Evolutionary conservation across 1,284 basidiomycete species (phyloP).

Genomic region (Leccinum variabile): DNA sequence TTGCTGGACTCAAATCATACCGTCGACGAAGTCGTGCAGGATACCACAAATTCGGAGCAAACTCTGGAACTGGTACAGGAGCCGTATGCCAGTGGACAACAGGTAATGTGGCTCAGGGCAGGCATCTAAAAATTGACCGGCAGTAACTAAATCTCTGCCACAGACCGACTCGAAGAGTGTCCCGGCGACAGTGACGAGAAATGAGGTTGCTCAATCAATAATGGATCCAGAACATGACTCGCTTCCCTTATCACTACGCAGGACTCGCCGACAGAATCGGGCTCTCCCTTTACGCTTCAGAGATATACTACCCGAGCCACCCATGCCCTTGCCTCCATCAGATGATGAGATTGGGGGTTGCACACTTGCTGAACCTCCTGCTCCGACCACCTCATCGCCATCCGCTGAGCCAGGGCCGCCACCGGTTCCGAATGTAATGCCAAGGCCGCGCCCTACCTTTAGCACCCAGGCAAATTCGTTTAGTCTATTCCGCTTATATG

Average conservation of each 20-base stretch:
- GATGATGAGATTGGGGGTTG: not conserved
- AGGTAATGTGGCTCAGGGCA: not conserved
- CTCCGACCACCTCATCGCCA: not conserved
- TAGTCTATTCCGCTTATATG: not conserved
- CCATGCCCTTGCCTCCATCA: not conserved
- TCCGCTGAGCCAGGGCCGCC: not conserved
- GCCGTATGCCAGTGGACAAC: not conserved
- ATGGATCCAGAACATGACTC: not conserved
- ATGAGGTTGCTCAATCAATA: not conserved
- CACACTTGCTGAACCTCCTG: not conserved
- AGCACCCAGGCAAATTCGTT: not conserved
- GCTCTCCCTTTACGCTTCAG: not conserved
- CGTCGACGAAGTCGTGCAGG: not conserved
- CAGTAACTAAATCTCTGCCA: not conserved
- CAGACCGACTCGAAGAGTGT: not conserved
- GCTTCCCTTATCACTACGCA: not conserved
- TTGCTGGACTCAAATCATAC: not conserved
- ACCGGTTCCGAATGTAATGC: not conserved
- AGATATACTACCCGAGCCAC: not conserved
- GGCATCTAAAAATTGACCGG: not conserved
- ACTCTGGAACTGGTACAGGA: not conserved
- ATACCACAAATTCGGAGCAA: not conserved
- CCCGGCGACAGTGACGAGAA: not conserved
- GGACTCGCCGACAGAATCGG: not conserved
- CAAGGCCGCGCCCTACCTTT: not conserved